Conservation (phyloP, 2,329 filamentous ascomycete genomes). For the Stachybotrys chartarum region DNA sequence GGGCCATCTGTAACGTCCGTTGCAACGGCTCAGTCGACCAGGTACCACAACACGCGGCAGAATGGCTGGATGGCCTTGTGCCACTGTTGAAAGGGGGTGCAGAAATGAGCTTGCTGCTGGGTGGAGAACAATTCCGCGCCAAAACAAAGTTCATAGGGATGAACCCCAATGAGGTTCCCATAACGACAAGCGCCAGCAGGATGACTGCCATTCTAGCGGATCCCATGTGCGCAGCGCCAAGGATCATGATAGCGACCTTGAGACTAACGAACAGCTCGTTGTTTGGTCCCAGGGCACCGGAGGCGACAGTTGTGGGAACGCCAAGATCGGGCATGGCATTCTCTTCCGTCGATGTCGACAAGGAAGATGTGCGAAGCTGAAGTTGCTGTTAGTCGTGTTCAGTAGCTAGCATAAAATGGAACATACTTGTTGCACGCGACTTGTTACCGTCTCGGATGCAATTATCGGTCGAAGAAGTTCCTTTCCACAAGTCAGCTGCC, state of each 20-base stretch:
- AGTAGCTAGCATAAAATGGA: no score
- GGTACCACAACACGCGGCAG: not conserved
- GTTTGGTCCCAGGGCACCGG: not conserved
- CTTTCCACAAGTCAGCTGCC: slow-evolving; percentile 11
- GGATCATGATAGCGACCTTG: not conserved
- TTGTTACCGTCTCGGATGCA: not conserved
- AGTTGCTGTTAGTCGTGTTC: no score
- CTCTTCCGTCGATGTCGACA: no score
- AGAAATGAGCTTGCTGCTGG: not conserved
- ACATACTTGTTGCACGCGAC: not conserved
- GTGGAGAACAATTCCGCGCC: not conserved
- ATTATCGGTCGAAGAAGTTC: slow-evolving; percentile 3
- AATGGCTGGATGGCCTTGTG: not conserved
- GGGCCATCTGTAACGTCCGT: not conserved
- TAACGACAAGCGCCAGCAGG: not conserved
- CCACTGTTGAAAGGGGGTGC: not conserved
- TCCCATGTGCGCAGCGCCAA: not conserved
- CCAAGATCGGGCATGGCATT: no score
- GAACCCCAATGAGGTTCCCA: not conserved
- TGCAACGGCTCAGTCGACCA: not conserved
- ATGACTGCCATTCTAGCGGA: not conserved
- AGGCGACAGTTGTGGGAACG: no score
- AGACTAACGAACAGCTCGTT: not conserved
- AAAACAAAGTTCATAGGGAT: not conserved
- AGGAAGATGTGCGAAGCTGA: no score